Base-by-base conservation (phyloP, 2,329 filamentous ascomycete species). In the Aspergillus sp. region DNA sequence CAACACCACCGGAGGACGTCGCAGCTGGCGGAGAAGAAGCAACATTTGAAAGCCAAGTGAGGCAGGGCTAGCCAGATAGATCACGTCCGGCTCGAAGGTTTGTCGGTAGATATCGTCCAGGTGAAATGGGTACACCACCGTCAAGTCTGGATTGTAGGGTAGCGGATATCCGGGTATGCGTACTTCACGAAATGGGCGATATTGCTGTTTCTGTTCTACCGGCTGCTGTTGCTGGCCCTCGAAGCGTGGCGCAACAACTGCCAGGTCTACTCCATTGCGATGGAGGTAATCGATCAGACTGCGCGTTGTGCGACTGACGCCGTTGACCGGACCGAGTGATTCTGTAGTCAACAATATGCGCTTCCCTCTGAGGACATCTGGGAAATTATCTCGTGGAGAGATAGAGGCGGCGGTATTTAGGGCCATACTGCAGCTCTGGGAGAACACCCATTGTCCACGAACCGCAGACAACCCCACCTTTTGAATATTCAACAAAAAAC, bases 271-370 rank as follows among this genome's bases (percentile, higher is more conserved):
- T 17, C 81, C 83, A 55, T 86, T 71, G n/a, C 70, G 70, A 48
- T 82, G 77, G 17, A 87, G 71, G 54, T 86, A 84, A 60, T 82
- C 79, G 46, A 87, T 80, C 45, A 87, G 75, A 72, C 82, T 85
- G 56, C 83, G 71, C 0, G 84, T 87, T 4, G 84, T 87, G 51
- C 83, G 76, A 58, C 81, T 85, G 41, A 87, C 84, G n/a, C 84
- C 84, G 60, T 87, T 87, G 61, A 87, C 81, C 0, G 84, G 84
- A 3, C 83, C 84, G 49, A 86, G 83, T 0, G 83, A 86, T 61
- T 87, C 84, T 12, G 83, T 86, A 52, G 83, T 84, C 6, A 87
- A 75, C 6, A 87, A 67, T 51, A 87, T 75, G 52, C 77, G 78
- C 63, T 81, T 83, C 7, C 80, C 81, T 33, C 72, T 67, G n/a